Conservation (phyloP, 805 yeast species). For the Debaryomyces castellii region DNA sequence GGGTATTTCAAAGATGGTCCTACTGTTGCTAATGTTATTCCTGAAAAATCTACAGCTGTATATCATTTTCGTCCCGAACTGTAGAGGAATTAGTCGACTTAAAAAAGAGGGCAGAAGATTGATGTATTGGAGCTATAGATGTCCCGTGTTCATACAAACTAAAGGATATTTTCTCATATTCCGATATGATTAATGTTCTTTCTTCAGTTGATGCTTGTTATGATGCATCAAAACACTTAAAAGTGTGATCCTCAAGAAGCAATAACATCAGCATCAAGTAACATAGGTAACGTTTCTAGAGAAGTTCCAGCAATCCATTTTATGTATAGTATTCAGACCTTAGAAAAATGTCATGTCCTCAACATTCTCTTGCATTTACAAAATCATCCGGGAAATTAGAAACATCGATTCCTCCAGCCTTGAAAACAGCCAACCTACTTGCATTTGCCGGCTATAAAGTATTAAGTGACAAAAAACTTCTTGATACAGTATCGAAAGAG, state of each 20-base stretch:
- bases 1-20: slow-evolving; percentile 20
- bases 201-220: slow-evolving; percentile 8
- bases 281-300: slow-evolving; percentile 22
- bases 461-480: too few species aligned
- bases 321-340: slow-evolving; percentile 10
- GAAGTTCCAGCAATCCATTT: slow-evolving; percentile 17
- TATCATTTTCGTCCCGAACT: slow-evolving; percentile 12
- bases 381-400: slow-evolving; percentile 10
- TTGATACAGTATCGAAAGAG: too few species aligned
- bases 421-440: slow-evolving; percentile 15
- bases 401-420: slow-evolving; percentile 10
- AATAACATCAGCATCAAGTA: slow-evolving; percentile 18
- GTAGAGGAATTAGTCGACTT: slow-evolving; percentile 14
- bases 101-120: slow-evolving; percentile 23
- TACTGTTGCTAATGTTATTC: slow-evolving; percentile 20
- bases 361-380: slow-evolving; percentile 19
- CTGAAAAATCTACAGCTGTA: slow-evolving; percentile 17
- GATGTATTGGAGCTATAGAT: slow-evolving; percentile 20
- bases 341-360: slow-evolving; percentile 12
- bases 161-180: slow-evolving; percentile 25
- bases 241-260: slow-evolving; percentile 11
- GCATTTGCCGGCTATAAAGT: slow-evolving; percentile 13
- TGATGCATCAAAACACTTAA: slow-evolving; percentile 2
- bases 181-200: slow-evolving; percentile 14
- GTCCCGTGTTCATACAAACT: slow-evolving; percentile 31